Conservation (phyloP, 805 yeast species). For the Wickerhamomyces silvicola region DNA sequence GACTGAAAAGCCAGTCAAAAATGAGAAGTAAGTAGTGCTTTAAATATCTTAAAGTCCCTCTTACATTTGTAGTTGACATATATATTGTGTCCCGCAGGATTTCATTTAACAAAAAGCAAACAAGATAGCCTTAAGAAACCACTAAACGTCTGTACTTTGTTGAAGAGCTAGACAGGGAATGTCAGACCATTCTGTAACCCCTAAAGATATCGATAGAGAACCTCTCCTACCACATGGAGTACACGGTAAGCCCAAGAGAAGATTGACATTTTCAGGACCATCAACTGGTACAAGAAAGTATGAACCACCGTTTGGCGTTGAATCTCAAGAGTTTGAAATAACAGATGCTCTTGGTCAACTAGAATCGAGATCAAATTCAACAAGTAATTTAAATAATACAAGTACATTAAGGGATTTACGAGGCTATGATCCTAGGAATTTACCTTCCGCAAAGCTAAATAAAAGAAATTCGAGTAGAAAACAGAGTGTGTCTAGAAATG, state of each 20-base stretch:
- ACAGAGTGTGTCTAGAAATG: slow-evolving; percentile 1
- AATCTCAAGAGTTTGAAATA: slow-evolving; percentile 2
- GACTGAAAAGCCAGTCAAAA: slow-evolving; percentile 17
- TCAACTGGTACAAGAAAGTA: neutral
- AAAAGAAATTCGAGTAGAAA: slow-evolving; percentile 3
- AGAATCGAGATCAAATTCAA: slow-evolving; percentile 5
- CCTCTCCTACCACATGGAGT: neutral
- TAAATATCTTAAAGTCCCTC: too few species aligned
- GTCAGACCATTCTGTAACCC: too few species aligned
- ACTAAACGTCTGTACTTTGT: too few species aligned
- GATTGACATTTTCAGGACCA: slow-evolving; percentile 5
- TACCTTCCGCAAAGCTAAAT: slow-evolving; percentile 2
- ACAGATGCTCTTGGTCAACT: slow-evolving; percentile 7
- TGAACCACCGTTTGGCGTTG: neutral
- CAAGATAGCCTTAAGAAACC: too few species aligned
- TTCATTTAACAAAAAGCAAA: too few species aligned
- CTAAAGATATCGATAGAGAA: slow-evolving; percentile 9
- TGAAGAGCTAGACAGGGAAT: too few species aligned
- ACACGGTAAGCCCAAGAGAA: neutral
- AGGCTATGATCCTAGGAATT: slow-evolving; percentile 10
- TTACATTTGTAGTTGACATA: too few species aligned
- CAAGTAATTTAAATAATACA: neutral
- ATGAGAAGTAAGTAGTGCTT: too few species aligned
- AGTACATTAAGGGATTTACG: slow-evolving; percentile 7
- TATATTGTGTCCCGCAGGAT: too few species aligned